Evolutionary conservation across 2,329 filamentous ascomycete species (phyloP).

Genomic region (Penicillium occitanis): DNA sequence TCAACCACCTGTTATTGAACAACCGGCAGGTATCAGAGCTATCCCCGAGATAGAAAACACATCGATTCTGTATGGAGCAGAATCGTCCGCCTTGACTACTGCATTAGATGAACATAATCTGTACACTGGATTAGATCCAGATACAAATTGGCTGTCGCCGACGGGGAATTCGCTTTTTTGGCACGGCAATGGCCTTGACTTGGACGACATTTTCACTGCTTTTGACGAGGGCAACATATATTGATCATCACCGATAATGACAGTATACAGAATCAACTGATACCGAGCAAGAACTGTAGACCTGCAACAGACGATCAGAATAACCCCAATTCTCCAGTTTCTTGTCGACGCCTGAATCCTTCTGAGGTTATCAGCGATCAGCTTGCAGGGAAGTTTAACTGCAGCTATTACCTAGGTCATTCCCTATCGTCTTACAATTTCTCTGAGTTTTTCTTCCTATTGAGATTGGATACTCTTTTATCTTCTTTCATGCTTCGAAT

Average conservation of each 20-base stretch:
- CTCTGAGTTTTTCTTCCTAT: no score
- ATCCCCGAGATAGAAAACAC: not conserved
- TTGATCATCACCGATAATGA: not conserved
- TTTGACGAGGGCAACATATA: conserved; percentile 7
- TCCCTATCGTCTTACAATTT: no score
- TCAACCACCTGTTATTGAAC: not conserved
- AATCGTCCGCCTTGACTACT: not conserved
- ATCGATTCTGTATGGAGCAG: not conserved
- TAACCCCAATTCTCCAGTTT: no score
- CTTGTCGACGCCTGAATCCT: no score
- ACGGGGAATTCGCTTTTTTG: not conserved
- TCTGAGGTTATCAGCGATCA: no score
- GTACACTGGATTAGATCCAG: not conserved
- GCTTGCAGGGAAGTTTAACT: no score
- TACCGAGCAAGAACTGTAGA: no score
- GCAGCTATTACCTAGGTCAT: no score
- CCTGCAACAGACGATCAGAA: no score
- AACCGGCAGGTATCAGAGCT: not conserved
- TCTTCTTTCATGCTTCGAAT: no score
- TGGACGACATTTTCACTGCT: conserved; percentile 3
- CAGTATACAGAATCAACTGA: no score
- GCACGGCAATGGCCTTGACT: not conserved
- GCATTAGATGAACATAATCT: not conserved
- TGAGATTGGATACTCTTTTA: no score
- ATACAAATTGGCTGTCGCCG: not conserved